Evolutionary conservation across 129 eudicot species (phyloP), one percentile per base, ranked within the genome.

Genomic region (Pittosporum tobira): DNA sequence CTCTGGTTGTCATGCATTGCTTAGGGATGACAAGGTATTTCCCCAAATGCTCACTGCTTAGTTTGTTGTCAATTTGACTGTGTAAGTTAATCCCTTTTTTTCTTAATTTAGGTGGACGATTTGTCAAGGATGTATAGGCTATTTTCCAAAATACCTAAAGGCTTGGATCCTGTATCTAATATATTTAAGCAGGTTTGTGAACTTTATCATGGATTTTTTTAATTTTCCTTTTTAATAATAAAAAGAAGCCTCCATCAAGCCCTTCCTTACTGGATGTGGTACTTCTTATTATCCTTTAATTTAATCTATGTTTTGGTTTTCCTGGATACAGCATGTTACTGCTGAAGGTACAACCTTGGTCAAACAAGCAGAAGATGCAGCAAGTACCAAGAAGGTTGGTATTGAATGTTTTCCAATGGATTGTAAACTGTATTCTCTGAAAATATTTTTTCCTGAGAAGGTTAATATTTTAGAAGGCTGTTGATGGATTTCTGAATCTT

Each of bases 1-100:
- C 75, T 84, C 96, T 16, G 96, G 96, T 51, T 88, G 96, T 53
- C 94, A 78, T 71, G 96, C 96, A 18, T 72, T 88, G 68, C 94
- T 88, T 53, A 84, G 87, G 76, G 96, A 88, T 74, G 94, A 84
- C 74, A 88, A 88, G 94, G 94, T 84, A 66, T 34, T 50, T 59
- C 15, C 61, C 42, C 37, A 26, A 36, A 49, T 6, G 34, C 38
- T 24, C 29, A 28, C 23, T 28, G 36, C 23, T 59, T 25, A 14
- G 50, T 16, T 40, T 40, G 45, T 27, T 45, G 6, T 57, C 1
- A 12, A 15, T 6, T 56, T 57, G 36, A 5, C 12, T 22, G 6
- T 3, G 3, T 45, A 1, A 13, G 42, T 21, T 59, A 5, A 59
- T 43, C 7, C 34, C 42, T 59, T 7, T 37, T 12, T 63, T 53